These are phyloP conservation scores for Backusella morwellensis DNA, from an alignment of 192 early-diverging fungal genomes.

Conservation along the genomic window DNA sequence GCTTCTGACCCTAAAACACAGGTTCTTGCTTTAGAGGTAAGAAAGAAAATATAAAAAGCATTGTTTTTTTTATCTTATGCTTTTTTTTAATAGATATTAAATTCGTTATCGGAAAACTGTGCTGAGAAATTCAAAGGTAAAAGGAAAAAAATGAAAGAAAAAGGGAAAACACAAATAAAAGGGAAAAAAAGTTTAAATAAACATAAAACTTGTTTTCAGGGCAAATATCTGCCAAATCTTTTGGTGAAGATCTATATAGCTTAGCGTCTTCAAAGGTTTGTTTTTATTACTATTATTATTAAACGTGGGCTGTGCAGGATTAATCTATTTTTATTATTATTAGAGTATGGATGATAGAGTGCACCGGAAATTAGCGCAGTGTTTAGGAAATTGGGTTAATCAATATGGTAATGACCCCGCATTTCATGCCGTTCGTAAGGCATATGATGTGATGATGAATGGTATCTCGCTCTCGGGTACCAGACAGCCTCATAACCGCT, in stretches of 20 bases:
- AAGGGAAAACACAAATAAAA: background rate
- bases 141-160: background rate
- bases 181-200: background rate
- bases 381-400: slow-evolving; percentile 28
- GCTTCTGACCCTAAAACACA: slow-evolving; percentile 17
- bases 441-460: slow-evolving; percentile 22
- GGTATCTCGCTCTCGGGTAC: background rate
- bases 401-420: slow-evolving; percentile 22
- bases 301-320: background rate
- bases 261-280: slow-evolving; percentile 24
- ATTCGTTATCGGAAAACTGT: slow-evolving; percentile 32
- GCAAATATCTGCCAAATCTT: slow-evolving; percentile 28
- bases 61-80: background rate
- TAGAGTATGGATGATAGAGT: slow-evolving; percentile 26
- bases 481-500: background rate
- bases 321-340: background rate
- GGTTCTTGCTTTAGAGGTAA: slow-evolving; percentile 29
- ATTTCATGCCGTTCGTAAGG: slow-evolving; percentile 14
- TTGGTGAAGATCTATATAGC: slow-evolving; percentile 31
- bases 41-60: background rate
- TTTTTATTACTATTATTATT: background rate
- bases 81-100: slow-evolving; percentile 18
- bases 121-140: slow-evolving; percentile 9
- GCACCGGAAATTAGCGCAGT: slow-evolving; percentile 24
- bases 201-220: slow-evolving; percentile 9